Evolutionary conservation across 768 basidiomycete species (phyloP), one percentile per base, ranked within the genome.

Genomic region (Tulasnella sp.): DNA sequence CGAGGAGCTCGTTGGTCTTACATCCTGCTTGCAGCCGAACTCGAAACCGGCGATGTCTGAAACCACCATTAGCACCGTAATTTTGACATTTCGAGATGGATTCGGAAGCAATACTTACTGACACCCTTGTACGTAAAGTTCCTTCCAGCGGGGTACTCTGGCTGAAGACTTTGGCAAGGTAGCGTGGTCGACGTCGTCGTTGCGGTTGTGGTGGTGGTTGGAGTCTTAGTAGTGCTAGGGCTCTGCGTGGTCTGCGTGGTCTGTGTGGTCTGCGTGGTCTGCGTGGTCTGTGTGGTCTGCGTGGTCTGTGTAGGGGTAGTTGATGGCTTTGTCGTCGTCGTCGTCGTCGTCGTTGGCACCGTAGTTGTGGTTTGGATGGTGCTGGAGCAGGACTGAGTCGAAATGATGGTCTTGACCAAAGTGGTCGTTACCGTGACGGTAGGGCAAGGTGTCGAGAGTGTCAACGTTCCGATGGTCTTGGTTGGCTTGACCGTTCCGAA

Each of bases 71-170:
- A 67, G 61, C 16, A 67, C 26, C 26, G 29, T 29, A 6, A 11
- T n/a, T 35, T 5, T 67, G 3, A 0, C 35, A 5, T 13, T 11
- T 67, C 10, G 32, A 11, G 16, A 15, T 35, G 5, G 23, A 26
- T 67, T n/a, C 5, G 51, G 51, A 35, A 15, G 10, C 0, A 16
- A 16, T 67, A 67, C 61, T 67, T 11, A 67, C 61, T 76, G 13
- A 76, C 75, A 26, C 75, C 75, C 39, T 40, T 70, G 37, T 70
- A 57, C 3, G 75, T 29, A 29, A 76, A 57, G 26, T 42, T 73
- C 46, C 16, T 48, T 29, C 40, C 40, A 2, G 40, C 71, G 5
- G 71, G 40, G 40, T 5, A 23, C 40, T 42, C 40, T 26, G 71
- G 40, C 26, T 42, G 46, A 23, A 42, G 40, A 5, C 29, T 29